Base-by-base conservation (phyloP, 768 basidiomycete genomes). In the Pleurotus giganteus region DNA sequence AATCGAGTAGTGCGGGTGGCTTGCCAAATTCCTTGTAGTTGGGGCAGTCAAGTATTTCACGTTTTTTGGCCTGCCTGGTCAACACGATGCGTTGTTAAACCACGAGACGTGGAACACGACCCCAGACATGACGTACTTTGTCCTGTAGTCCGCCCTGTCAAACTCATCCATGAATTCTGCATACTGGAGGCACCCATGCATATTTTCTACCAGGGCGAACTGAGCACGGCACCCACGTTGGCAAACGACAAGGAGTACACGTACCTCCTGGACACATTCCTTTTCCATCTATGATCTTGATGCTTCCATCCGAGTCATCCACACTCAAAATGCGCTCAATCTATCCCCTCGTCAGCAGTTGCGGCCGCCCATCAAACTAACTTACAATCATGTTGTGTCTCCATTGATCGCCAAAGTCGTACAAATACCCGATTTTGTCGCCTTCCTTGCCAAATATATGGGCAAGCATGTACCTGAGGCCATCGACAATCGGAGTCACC, bases 391-490 rank as follows among this genome's bases (percentile, higher is more conserved):
- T 70, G 26, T 59, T 56, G 47, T 70, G 68, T 52, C 52, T 61
- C 64, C 65, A 71, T 50, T 69, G 67, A 47, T 71, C 70, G 1
- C 70, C 70, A 47, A 67, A 69, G 55, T 71, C 70, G 47, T 71
- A 71, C 41, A 69, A 54, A 47, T 70, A 66, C 3, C 62, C 69
- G 43, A 71, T 59, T 31, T 60, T 47, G 50, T 68, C 62, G 4
- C 69, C 69, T 55, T 68, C 68, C 44, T 69, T 58, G 5, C 57
- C 56, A 42, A 66, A 69, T 8, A 68, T 39, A 57, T 69, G 67
- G 3, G 69, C 65, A 13, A 67, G 56, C 53, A 62, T 67, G 23
- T 59, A 53, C 26, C 52, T 53, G 19, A 12, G 7, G 8, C 9
- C 23, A 9, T 21, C 24, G 13, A 31, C 12, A 21, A 19, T 19